Conservation (phyloP, 441 rosid genomes). For the Croton laevigatus region DNA sequence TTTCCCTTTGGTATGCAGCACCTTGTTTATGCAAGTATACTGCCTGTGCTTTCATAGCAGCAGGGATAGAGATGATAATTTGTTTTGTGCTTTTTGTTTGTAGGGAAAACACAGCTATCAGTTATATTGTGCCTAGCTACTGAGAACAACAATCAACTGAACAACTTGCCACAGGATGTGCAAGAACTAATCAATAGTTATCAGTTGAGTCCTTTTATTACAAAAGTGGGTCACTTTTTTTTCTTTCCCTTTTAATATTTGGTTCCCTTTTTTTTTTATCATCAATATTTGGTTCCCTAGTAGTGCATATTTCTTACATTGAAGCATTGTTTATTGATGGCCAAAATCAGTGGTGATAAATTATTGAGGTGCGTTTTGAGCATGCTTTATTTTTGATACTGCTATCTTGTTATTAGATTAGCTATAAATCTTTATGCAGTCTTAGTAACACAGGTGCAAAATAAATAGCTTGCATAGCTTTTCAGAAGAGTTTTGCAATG, state of each 20-base stretch:
- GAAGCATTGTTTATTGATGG: not conserved
- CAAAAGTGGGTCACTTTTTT: conserved; percentile 60
- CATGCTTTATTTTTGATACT: not conserved
- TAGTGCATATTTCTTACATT: not conserved
- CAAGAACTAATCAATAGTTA: conserved; percentile 52
- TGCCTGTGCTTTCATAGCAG: not conserved
- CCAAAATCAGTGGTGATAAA: not conserved
- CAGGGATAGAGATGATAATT: not conserved
- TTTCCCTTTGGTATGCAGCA: not conserved
- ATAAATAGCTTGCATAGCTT: not conserved
- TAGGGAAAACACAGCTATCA: conserved; percentile 61
- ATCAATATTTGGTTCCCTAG: not conserved
- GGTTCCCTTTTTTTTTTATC: not conserved
- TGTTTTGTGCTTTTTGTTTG: conserved; percentile 4
- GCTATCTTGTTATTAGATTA: too few relatives aligned
- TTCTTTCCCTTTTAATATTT: conserved; percentile 11
- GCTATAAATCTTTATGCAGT: too few relatives aligned
- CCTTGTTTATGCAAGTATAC: not conserved
- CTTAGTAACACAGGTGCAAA: conserved; percentile 1
- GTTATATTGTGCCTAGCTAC: conserved; percentile 64
- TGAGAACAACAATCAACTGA: conserved; percentile 34
- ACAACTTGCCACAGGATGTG: conserved; percentile 44
- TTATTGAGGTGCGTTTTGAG: not conserved
- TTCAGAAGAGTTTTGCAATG: too few relatives aligned
- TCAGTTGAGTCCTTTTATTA: conserved; percentile 74